Base-by-base conservation (phyloP, 108 stramenopile species). In the Fragilariopsis cylindrus region DNA sequence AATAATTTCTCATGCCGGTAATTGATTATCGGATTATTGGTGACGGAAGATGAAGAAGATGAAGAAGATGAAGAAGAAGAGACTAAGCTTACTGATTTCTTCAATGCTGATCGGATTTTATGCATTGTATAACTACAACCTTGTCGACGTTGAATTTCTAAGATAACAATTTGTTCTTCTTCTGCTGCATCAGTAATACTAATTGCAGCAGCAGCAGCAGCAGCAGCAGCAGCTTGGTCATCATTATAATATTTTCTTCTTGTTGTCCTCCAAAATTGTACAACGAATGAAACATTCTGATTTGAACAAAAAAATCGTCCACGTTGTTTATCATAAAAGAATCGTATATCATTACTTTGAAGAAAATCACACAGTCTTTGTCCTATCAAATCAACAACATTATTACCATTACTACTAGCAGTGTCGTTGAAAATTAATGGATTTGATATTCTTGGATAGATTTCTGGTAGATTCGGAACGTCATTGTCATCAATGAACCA, bases 71-170 rank as follows among this genome's bases (percentile, higher is more conserved):
- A 30, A 30, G 30, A 30, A 30, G 1, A 30, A 30, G 30, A 30
- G 30, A 30, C 30, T 30, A 30, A 30, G 30, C 30, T 2, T 30
- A 30, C 30, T n/a, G 42, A 63, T 15, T 63, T 63, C 46, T 60
- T 68, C 18, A 76, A 48, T 4, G 56, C 53, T 48, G 67, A 48
- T 60, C 62, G 60, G 13, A 76, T 60, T 43, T 68, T 46, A 39
- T 65, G 54, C 58, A 69, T 69, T 5, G 42, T 43, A 16, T 57
- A 50, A 57, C 57, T 42, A 56, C 75, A 76, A 40, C 75, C 75
- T 44, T 67, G 46, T 7, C 75, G 66, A 4, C 75, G 66, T 46
- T 76, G 75, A 7, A 76, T 41, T 44, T 76, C 75, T 8, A 76
- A 43, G n/a, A 76, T 15, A 12, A 64, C 49, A 7, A 57, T 48